phyloP scores from a whole-genome alignment of 208 protist species.

The Naegleria gruberi region DNA sequence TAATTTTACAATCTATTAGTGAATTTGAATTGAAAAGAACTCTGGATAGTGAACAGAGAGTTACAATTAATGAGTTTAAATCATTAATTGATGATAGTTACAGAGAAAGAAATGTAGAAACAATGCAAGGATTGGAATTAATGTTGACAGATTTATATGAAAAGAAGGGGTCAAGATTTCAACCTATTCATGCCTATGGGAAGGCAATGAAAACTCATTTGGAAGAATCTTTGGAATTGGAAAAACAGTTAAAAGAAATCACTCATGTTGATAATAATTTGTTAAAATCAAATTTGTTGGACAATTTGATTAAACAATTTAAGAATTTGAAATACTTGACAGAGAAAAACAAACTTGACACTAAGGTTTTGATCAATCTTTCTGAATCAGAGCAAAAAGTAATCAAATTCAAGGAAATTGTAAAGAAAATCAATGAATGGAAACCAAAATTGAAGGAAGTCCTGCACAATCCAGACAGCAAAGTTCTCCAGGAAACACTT shows the following conservation, averaged over 20 bases:
- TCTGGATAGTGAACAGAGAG: not conserved
- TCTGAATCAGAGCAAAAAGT: not conserved
- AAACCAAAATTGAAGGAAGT: not conserved
- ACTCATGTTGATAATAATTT: not conserved
- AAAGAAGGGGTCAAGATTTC: not conserved
- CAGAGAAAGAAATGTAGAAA: not conserved
- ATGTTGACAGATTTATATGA: not conserved
- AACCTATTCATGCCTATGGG: not conserved
- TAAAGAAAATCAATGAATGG: not conserved
- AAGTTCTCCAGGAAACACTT: not conserved
- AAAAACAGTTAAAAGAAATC: not conserved
- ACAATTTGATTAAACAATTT: not conserved
- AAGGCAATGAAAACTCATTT: not conserved
- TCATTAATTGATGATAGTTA: not conserved
- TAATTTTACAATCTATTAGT: not conserved
- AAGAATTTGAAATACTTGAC: not conserved
- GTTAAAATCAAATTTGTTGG: not conserved
- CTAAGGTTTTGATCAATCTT: not conserved
- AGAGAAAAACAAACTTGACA: not conserved
- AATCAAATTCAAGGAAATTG: not conserved
- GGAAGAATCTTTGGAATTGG: not conserved
- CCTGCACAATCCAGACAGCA: not conserved
- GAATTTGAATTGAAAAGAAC: not conserved
- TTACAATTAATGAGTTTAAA: not conserved
- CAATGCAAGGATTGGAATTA: not conserved